phyloP scores from a whole-genome alignment of 2,329 filamentous ascomycete species.

The Dryadomyces sulphureus region DNA sequence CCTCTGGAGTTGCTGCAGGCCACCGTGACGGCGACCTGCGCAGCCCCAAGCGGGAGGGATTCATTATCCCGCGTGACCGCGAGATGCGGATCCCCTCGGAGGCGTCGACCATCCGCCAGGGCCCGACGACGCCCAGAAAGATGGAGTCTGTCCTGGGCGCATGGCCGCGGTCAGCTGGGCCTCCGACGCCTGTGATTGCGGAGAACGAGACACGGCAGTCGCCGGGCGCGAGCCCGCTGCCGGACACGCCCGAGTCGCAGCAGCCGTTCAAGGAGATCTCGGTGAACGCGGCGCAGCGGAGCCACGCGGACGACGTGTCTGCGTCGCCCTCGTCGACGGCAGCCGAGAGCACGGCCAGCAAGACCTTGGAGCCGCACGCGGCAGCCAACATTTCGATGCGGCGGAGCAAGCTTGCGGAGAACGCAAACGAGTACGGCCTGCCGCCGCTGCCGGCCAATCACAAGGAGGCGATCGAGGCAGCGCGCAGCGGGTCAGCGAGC shows the following conservation, averaged over 20 bases:
- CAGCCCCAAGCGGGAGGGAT: constrained; percentile 38
- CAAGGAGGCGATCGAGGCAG: constrained; percentile 70
- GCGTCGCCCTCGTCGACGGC: too few species aligned
- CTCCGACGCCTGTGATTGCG: constrained; percentile 34
- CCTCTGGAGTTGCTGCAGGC: constrained; percentile 17
- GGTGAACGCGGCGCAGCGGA: constrained; percentile 26
- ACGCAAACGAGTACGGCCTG: constrained; percentile 21
- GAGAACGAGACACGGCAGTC: constrained; percentile 51
- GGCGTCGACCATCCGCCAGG: neutral
- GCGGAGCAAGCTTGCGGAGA: too few species aligned
- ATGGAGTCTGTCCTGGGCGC: constrained; percentile 27
- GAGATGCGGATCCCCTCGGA: constrained; percentile 5
- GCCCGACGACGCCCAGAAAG: constrained; percentile 25
- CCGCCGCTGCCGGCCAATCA: constrained; percentile 75
- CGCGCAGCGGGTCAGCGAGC: constrained; percentile 41
- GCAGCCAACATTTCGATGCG: too few species aligned
- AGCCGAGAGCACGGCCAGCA: too few species aligned
- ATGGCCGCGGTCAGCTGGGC: constrained; percentile 26
- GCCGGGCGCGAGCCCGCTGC: constrained; percentile 22
- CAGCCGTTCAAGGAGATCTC: constrained; percentile 48
- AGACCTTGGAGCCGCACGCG: too few species aligned
- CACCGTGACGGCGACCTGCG: constrained; percentile 22
- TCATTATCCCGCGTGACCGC: constrained; percentile 37
- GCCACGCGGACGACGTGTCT: neutral
- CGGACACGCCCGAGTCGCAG: constrained; percentile 39